A percentile compares a stretch with the other conserved stretches of the same genome.
Conservation (phyloP, 345 rosid species). For the Turnera subulata region DNA sequence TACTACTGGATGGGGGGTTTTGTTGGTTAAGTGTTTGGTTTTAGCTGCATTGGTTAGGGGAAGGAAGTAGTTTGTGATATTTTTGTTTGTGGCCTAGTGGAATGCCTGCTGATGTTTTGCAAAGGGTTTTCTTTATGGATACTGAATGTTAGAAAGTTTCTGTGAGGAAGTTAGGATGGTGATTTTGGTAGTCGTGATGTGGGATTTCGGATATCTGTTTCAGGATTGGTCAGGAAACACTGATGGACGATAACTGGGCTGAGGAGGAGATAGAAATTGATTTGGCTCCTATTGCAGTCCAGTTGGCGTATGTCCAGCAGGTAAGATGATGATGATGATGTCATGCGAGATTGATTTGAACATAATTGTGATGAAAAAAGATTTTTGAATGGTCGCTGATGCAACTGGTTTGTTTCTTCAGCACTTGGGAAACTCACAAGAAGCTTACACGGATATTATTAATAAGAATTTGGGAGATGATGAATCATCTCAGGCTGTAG, state of each 20-base stretch:
- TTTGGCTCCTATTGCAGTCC: conserved; percentile 82
- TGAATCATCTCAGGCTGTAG: conserved; percentile 82
- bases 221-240: conserved; percentile 91
- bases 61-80: no score
- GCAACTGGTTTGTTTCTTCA: conserved; percentile 32
- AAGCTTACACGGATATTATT: conserved; percentile 55
- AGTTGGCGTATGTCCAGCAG: conserved; percentile 86
- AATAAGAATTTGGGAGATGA: conserved; percentile 75
- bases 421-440: conserved; percentile 65
- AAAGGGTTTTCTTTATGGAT: background rate
- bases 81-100: background rate
- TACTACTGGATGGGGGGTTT: no score
- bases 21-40: no score
- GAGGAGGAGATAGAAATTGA: conserved; percentile 86
- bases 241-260: conserved; percentile 66
- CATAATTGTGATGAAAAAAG: background rate
- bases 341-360: no score
- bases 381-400: conserved; percentile 18
- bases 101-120: background rate
- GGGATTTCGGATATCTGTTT: background rate
- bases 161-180: background rate
- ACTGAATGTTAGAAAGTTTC: background rate
- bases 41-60: no score
- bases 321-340: conserved; percentile 30
- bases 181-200: background rate